A percentile compares a stretch with the other conserved stretches of the same genome.
Conservation (phyloP, 164 flowering plant species). For the Sextonia rubra region DNA sequence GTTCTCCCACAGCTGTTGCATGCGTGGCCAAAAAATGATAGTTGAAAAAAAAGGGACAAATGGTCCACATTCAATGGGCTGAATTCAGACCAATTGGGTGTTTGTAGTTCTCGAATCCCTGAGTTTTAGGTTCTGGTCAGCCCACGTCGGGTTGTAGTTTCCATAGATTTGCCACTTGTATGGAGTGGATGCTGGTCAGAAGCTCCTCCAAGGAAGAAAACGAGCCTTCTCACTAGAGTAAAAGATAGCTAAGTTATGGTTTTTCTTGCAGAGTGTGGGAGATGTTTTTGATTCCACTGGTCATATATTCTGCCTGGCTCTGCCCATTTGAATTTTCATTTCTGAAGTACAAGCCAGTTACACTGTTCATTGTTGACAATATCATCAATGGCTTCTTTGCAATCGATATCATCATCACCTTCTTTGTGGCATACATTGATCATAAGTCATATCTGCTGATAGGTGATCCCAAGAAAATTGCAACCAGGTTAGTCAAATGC, state of each 20-base stretch:
- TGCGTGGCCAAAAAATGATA: neutral
- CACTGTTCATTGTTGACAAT: conserved; percentile 67
- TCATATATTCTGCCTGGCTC: conserved; percentile 94
- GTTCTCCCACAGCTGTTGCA: neutral
- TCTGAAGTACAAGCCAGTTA: conserved; percentile 55
- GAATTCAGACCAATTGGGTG: neutral
- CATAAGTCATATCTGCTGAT: conserved; percentile 62
- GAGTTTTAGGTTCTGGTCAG: neutral
- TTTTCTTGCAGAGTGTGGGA: conserved; percentile 78
- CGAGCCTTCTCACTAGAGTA: neutral
- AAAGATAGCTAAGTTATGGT: too few species aligned
- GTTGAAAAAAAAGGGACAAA: neutral
- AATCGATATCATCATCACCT: conserved; percentile 80
- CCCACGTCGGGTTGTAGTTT: neutral
- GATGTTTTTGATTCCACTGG: conserved; percentile 71
- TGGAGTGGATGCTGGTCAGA: neutral
- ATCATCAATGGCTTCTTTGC: conserved; percentile 83
- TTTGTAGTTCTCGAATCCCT: neutral
- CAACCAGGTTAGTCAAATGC: conserved; percentile 48
- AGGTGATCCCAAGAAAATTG: conserved; percentile 75
- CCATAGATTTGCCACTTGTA: neutral
- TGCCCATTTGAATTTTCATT: conserved; percentile 93
- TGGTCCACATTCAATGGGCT: neutral
- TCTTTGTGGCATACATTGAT: conserved; percentile 90
- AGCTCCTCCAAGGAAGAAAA: neutral